Percentiles rank a stretch among this genome's conserved stretches.
These are phyloP conservation scores for Trichoderma afroharzianum DNA, from an alignment of 2,329 filamentous ascomycete species.

Conservation along the genomic window DNA sequence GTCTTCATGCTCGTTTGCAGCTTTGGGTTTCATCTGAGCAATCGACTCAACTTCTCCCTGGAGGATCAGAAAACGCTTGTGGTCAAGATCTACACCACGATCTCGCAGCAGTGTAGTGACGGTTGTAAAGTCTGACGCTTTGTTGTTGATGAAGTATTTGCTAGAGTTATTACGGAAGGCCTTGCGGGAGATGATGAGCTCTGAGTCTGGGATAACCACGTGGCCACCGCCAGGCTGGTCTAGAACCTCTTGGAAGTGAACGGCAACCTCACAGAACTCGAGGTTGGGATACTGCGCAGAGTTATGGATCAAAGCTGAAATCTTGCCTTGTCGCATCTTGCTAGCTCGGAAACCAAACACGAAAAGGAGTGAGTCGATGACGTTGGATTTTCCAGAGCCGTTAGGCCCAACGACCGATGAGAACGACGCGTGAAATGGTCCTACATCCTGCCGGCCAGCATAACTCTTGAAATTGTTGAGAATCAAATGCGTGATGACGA, in stretches of 20 bases:
- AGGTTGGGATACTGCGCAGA: conserved; percentile 82
- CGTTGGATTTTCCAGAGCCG: conserved; percentile 96
- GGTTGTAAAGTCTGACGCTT: conserved; percentile 84
- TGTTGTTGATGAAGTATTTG: conserved; percentile 95
- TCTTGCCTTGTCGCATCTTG: conserved; percentile 99
- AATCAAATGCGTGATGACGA: conserved; percentile 88
- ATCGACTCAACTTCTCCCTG: conserved; percentile 99
- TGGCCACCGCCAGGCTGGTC: conserved; percentile 74
- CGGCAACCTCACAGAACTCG: conserved; percentile 90
- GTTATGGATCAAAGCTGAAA: conserved; percentile 96
- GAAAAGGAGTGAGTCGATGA: conserved; percentile 95
- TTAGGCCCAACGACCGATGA: conserved; percentile 97
- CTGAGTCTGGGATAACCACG: conserved; percentile 76
- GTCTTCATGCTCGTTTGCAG: conserved; percentile 90
- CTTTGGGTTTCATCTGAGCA: conserved; percentile 98
- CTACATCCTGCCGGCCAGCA: conserved; percentile 89
- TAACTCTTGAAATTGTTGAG: conserved; percentile 99
- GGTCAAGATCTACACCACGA: conserved; percentile 89
- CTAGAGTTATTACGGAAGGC: conserved; percentile 98
- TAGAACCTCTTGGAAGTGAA: conserved; percentile 93
- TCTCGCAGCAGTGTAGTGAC: conserved; percentile 85
- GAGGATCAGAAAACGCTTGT: conserved; percentile 95
- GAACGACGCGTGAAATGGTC: conserved; percentile 94
- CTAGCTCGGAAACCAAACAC: conserved; percentile 99
- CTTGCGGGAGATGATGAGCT: conserved; percentile 81